Conservation (phyloP, 1,284 basidiomycete genomes). For the Irpex rosettiformis region DNA sequence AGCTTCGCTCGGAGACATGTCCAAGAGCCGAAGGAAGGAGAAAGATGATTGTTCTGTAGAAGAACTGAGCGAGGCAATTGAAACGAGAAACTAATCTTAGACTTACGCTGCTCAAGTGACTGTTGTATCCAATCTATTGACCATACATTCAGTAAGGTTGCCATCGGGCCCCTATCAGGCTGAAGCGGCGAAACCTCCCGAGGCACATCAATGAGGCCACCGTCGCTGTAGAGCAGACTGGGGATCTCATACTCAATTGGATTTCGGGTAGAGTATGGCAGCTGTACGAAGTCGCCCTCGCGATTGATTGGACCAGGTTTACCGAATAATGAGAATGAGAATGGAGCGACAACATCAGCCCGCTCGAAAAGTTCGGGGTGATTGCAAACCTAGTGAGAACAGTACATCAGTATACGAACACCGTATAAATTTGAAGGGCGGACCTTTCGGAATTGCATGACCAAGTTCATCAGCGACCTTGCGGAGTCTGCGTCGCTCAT, state of each 20-base stretch:
- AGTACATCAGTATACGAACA: conserved; percentile 6
- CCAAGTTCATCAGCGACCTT: conserved; percentile 96
- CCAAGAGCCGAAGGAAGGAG: conserved; percentile 74
- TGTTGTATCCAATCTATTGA: conserved; percentile 74
- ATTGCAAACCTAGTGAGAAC: conserved; percentile 78
- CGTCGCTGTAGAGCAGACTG: conserved; percentile 74
- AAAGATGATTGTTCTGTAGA: conserved; percentile 44
- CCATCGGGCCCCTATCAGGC: conserved; percentile 59
- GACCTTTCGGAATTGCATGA: conserved; percentile 99
- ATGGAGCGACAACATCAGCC: conserved; percentile 92
- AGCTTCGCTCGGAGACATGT: conserved; percentile 60
- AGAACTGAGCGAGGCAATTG: conserved; percentile 2
- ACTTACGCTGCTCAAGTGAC: conserved; percentile 66
- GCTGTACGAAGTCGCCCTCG: conserved; percentile 81
- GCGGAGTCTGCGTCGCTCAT: conserved; percentile 88
- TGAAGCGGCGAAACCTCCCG: conserved; percentile 52
- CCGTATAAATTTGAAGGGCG: conserved; percentile 13
- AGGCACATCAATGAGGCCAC: conserved; percentile 73
- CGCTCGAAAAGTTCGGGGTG: conserved; percentile 98
- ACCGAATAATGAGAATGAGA: conserved; percentile 85
- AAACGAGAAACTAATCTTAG: not conserved
- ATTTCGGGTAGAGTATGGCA: conserved; percentile 85
- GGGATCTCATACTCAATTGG: conserved; percentile 84
- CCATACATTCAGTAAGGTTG: conserved; percentile 91
- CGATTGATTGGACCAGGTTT: conserved; percentile 79